phyloP scores from a whole-genome alignment of 805 yeast species.

The Candida nemodendra region DNA sequence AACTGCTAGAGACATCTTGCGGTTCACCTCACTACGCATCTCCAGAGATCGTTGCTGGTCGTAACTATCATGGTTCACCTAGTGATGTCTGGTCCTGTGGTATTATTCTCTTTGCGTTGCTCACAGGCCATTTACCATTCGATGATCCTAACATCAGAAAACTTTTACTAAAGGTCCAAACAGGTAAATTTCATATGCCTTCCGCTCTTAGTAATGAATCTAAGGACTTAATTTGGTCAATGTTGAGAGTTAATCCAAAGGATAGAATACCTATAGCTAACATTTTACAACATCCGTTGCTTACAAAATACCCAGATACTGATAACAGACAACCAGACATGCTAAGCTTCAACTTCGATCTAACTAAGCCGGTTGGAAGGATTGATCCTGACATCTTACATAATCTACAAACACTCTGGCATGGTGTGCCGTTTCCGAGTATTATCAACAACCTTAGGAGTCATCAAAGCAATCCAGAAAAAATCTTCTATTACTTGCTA shows the following conservation, averaged over 20 bases:
- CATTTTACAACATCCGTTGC: slow-evolving; percentile 58
- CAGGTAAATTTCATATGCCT: slow-evolving; percentile 76
- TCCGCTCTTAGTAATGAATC: slow-evolving; percentile 61
- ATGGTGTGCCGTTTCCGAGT: slow-evolving; percentile 43
- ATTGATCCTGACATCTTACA: slow-evolving; percentile 52
- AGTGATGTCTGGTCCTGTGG: slow-evolving; percentile 91
- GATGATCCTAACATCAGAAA: slow-evolving; percentile 79
- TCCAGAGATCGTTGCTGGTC: slow-evolving; percentile 80
- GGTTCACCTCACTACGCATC: slow-evolving; percentile 91
- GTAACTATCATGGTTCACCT: slow-evolving; percentile 78
- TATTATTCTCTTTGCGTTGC: slow-evolving; percentile 71
- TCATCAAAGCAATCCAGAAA: slow-evolving; percentile 31
- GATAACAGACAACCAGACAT: slow-evolving; percentile 21
- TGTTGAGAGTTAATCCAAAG: slow-evolving; percentile 69
- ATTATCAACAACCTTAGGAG: slow-evolving; percentile 29
- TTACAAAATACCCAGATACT: slow-evolving; percentile 49
- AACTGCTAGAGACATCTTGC: slow-evolving; percentile 74
- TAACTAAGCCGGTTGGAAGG: slow-evolving; percentile 26
- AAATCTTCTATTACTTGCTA: slow-evolving; percentile 36
- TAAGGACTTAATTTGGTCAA: slow-evolving; percentile 58
- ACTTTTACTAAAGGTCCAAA: slow-evolving; percentile 69
- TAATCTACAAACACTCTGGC: slow-evolving; percentile 57
- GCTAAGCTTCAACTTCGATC: slow-evolving; percentile 23
- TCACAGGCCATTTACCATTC: slow-evolving; percentile 80
- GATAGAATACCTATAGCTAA: slow-evolving; percentile 67